phyloP scores from a whole-genome alignment of 2,329 filamentous ascomycete species.

The Curvularia eragrostidis region DNA sequence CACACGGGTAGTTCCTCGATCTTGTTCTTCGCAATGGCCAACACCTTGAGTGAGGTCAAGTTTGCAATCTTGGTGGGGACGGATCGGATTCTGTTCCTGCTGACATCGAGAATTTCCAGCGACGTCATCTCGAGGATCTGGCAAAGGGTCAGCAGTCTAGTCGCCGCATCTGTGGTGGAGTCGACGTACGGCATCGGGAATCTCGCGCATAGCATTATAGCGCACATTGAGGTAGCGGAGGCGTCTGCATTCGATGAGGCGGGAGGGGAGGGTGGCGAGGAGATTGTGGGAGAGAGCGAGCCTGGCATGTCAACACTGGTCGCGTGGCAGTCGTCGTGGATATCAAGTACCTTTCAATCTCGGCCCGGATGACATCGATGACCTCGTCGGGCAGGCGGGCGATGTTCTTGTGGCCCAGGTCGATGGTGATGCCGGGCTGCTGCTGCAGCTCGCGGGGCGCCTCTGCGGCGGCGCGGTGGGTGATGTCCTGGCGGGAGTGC shows the following conservation, averaged over 20 bases:
- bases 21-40: constrained; percentile 85
- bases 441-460: constrained; percentile 63
- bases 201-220: constrained; percentile 74
- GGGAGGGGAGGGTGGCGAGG: constrained; percentile 70
- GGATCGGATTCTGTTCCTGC: constrained; percentile 80
- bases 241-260: constrained; percentile 77
- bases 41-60: constrained; percentile 83
- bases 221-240: constrained; percentile 81
- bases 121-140: constrained; percentile 86
- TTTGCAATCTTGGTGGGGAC: constrained; percentile 81
- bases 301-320: constrained; percentile 53
- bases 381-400: constrained; percentile 74
- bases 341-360: constrained; percentile 72
- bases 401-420: constrained; percentile 78
- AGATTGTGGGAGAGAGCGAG: constrained; percentile 83
- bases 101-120: constrained; percentile 91
- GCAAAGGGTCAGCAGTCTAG: constrained; percentile 16
- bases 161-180: not conserved
- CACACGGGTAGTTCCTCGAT: constrained; percentile 84
- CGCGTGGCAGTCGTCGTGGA: not conserved
- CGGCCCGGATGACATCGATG: constrained; percentile 75
- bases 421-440: constrained; percentile 76
- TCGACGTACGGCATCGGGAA: constrained; percentile 66
- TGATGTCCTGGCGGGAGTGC: constrained; percentile 69
- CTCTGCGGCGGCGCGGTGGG: constrained; percentile 58